Percentiles rank a stretch among this genome's conserved stretches.
Evolutionary conservation across 306 rosid genomes (phyloP).

Genomic region (Quillaja saponaria): DNA sequence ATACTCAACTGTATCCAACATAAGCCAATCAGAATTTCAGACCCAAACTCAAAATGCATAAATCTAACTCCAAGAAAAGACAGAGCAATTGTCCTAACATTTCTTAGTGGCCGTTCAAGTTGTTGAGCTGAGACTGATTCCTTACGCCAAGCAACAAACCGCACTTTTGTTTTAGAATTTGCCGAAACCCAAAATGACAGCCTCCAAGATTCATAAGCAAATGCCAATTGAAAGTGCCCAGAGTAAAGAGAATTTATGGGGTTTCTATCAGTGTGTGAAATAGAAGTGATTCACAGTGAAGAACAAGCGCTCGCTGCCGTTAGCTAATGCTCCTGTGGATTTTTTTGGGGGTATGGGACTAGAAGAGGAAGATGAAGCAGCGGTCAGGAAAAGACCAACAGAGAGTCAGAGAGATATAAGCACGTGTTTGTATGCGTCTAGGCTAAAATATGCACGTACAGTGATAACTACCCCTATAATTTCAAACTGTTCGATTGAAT

Average conservation of each 20-base stretch:
- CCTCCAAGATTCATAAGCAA: slow-evolving; percentile 32
- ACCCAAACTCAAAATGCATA: not conserved
- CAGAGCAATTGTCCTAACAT: slow-evolving; percentile 37
- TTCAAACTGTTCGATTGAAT: not conserved
- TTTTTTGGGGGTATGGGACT: not conserved
- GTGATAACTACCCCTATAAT: not conserved
- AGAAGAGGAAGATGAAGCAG: not conserved
- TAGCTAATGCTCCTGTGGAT: too few relatives aligned
- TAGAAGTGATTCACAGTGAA: slow-evolving; percentile 31
- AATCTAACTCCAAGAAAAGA: not conserved
- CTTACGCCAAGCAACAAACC: slow-evolving; percentile 71
- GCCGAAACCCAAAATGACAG: slow-evolving; percentile 61
- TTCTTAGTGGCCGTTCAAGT: slow-evolving; percentile 83
- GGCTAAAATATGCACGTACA: too few relatives aligned
- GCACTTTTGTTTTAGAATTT: slow-evolving; percentile 54
- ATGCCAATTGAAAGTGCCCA: slow-evolving; percentile 10
- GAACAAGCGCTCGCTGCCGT: slow-evolving; percentile 27
- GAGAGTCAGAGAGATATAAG: not conserved
- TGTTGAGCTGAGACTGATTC: slow-evolving; percentile 68
- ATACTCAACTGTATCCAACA: slow-evolving; percentile 62
- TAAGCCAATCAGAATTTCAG: not conserved
- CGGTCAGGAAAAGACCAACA: slow-evolving; percentile 8
- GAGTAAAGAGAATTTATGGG: slow-evolving; percentile 14
- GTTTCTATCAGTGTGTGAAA: slow-evolving; percentile 26
- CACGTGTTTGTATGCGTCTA: not conserved